phyloP scores from a whole-genome alignment of 2,329 filamentous ascomycete species.

The Colletotrichum australisinense region DNA sequence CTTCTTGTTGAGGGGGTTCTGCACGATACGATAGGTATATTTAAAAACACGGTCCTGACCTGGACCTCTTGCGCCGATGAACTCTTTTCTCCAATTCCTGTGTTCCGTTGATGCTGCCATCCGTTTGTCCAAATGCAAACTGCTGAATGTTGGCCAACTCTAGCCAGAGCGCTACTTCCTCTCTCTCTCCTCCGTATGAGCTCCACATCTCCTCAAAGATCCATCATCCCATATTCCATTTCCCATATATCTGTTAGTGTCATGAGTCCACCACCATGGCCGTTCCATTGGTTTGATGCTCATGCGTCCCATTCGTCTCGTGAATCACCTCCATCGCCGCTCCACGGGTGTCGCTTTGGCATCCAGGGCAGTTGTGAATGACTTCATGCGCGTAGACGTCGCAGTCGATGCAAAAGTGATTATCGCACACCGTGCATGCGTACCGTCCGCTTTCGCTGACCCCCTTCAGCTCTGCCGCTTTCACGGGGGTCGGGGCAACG shows the following conservation, averaged over 20 bases:
- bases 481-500: constrained; percentile 36
- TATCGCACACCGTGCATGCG: constrained; percentile 85
- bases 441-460: constrained; percentile 91
- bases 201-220: neutral
- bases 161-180: neutral
- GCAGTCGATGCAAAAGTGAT: constrained; percentile 98
- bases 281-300: constrained; percentile 46
- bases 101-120: neutral
- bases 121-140: neutral
- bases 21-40: neutral
- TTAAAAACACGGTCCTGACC: neutral
- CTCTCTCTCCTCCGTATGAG: neutral
- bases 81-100: neutral
- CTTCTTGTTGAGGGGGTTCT: neutral
- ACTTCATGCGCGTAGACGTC: constrained; percentile 96
- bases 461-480: constrained; percentile 59
- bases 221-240: neutral
- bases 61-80: neutral
- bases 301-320: constrained; percentile 44
- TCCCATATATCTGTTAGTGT: constrained; percentile 8
- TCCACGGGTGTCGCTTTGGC: constrained; percentile 66
- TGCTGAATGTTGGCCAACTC: neutral
- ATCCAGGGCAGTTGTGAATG: constrained; percentile 95
- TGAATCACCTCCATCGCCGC: constrained; percentile 35
- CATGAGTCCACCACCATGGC: constrained; percentile 57